These are phyloP conservation scores for Millerago galiae DNA, from an alignment of 805 yeast species.

Conservation along the genomic window DNA sequence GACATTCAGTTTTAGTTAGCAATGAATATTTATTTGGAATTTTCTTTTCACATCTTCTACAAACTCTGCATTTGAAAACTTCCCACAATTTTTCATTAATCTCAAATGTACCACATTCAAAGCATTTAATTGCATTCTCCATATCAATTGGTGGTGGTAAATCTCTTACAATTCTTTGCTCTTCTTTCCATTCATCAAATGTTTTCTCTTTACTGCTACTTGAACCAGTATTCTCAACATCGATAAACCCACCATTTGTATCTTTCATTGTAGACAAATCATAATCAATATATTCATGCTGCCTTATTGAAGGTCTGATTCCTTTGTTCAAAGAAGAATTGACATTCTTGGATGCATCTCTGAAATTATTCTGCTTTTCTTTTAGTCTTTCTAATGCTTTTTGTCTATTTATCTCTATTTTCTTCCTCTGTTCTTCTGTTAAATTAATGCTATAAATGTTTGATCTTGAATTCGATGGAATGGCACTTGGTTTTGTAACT, in stretches of 20 bases:
- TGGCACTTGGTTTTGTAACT: constrained; percentile 12
- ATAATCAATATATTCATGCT: constrained; percentile 69
- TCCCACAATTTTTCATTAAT: constrained; percentile 66
- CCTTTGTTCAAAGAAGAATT: constrained; percentile 15
- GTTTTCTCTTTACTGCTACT: constrained; percentile 36
- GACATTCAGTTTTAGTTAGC: constrained; percentile 91
- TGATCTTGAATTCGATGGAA: constrained; percentile 8
- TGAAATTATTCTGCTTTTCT: constrained; percentile 28
- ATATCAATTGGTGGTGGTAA: constrained; percentile 70
- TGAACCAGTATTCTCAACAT: constrained; percentile 29
- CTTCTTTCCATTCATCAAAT: constrained; percentile 42
- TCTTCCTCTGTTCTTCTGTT: constrained; percentile 43
- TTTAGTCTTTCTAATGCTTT: constrained; percentile 43
- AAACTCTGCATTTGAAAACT: constrained; percentile 70
- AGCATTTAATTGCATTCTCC: constrained; percentile 72
- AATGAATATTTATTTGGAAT: constrained; percentile 85
- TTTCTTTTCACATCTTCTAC: constrained; percentile 66
- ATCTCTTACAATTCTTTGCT: constrained; percentile 41
- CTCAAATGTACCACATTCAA: constrained; percentile 77
- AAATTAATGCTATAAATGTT: constrained; percentile 21
- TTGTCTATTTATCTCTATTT: constrained; percentile 47
- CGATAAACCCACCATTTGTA: constrained; percentile 64
- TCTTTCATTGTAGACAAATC: constrained; percentile 92
- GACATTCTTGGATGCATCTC: constrained; percentile 29
- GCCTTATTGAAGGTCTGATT: constrained; percentile 42